These are phyloP conservation scores for Phytophthora sojae DNA, from an alignment of 352 stramenopile genomes.

Conservation along the genomic window DNA sequence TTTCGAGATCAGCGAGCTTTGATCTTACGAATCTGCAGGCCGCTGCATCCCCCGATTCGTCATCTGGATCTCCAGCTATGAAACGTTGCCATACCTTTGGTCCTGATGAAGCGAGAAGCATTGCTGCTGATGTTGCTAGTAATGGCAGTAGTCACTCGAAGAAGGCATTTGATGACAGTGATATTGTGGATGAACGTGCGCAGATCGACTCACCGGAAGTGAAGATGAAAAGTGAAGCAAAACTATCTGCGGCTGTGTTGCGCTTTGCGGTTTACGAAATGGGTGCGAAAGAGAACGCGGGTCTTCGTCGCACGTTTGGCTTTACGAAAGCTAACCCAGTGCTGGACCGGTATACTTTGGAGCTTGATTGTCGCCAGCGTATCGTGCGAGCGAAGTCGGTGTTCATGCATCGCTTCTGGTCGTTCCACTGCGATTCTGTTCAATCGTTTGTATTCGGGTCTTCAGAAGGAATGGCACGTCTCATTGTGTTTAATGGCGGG, in stretches of 20 bases:
- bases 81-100: conserved; percentile 42
- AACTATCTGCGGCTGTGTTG: conserved; percentile 69
- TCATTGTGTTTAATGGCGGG: conserved; percentile 65
- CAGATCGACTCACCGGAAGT: conserved; percentile 36
- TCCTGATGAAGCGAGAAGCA: conserved; percentile 17
- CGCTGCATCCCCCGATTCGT: conserved; percentile 30
- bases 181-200: conserved; percentile 71
- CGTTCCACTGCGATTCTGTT: conserved; percentile 78
- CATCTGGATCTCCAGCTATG: conserved; percentile 24
- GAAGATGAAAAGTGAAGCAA: conserved; percentile 42
- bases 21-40: conserved; percentile 67
- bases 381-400: conserved; percentile 83
- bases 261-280: conserved; percentile 83
- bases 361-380: conserved; percentile 75
- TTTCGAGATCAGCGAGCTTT: conserved; percentile 76
- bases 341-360: conserved; percentile 80
- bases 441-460: conserved; percentile 53
- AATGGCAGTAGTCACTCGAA: conserved; percentile 37
- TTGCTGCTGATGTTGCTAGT: conserved; percentile 18
- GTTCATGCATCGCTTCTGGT: conserved; percentile 86
- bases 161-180: conserved; percentile 85
- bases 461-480: conserved; percentile 46
- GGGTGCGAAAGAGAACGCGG: conserved; percentile 60
- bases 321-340: conserved; percentile 78
- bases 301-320: conserved; percentile 65